These are phyloP conservation scores for Pythium brachiatum DNA, from an alignment of 352 stramenopile species.

Conservation along the genomic window DNA sequence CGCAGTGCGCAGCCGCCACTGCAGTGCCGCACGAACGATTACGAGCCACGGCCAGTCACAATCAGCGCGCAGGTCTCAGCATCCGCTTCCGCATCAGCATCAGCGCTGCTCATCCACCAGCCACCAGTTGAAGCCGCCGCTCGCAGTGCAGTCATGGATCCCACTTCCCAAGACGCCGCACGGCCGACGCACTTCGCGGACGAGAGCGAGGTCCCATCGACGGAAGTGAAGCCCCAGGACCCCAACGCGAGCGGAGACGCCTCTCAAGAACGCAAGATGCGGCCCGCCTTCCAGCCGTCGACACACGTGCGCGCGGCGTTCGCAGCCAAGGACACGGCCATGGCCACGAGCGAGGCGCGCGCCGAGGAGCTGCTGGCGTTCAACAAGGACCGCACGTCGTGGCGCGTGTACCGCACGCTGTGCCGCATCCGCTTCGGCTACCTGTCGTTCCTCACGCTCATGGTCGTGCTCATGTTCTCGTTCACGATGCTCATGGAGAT, in stretches of 20 bases:
- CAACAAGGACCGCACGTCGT: slow-evolving; percentile 37
- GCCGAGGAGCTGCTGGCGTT: slow-evolving; percentile 57
- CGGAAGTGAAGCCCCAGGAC: no score
- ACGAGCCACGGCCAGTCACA: neutral
- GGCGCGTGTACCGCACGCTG: slow-evolving; percentile 69
- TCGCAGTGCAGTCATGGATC: neutral
- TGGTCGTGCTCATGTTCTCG: slow-evolving; percentile 83
- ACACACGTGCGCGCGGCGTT: slow-evolving; percentile 15
- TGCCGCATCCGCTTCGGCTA: slow-evolving; percentile 83
- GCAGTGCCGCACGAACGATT: neutral
- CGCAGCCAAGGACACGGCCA: slow-evolving; percentile 20
- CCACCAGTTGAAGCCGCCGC: neutral
- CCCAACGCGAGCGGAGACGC: slow-evolving; percentile 5
- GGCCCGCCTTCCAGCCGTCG: slow-evolving; percentile 47
- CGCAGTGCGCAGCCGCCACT: neutral
- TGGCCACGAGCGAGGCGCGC: slow-evolving; percentile 50
- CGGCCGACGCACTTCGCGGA: slow-evolving; percentile 5
- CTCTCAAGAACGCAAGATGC: slow-evolving; percentile 33
- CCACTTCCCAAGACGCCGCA: slow-evolving; percentile 12
- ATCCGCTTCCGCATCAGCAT: neutral
- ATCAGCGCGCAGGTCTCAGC: neutral
- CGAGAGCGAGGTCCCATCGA: slow-evolving; percentile 7
- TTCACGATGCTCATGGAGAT: slow-evolving; percentile 85
- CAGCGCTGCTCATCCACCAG: neutral
- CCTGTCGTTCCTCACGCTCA: slow-evolving; percentile 76